phyloP scores from a whole-genome alignment of 306 rosid genomes.

The Citrullus amarus region DNA sequence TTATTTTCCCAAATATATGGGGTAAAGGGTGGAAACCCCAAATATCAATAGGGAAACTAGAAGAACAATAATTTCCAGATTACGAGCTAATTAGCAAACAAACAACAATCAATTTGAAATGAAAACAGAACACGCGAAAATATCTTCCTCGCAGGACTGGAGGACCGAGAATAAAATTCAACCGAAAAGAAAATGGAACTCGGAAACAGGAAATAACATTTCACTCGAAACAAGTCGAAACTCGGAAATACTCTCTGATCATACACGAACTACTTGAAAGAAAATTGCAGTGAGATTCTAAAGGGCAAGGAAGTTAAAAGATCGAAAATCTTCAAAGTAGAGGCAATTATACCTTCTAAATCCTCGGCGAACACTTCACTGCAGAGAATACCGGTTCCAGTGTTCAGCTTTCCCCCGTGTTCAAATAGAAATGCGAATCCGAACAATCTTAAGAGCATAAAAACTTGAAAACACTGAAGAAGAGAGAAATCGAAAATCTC shows the following conservation, averaged over 20 bases:
- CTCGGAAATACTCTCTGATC: slow-evolving; percentile 14
- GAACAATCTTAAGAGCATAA: neutral
- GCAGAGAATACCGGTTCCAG: neutral
- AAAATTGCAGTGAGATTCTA: neutral
- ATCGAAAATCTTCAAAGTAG: neutral
- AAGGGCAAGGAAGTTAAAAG: neutral
- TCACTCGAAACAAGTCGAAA: neutral
- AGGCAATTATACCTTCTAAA: slow-evolving; percentile 1
- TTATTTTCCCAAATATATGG: neutral
- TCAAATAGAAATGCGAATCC: slow-evolving; percentile 8
- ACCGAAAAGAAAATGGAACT: neutral
- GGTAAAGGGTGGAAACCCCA: neutral
- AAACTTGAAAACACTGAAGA: neutral
- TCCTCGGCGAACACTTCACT: neutral
- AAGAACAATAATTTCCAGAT: neutral
- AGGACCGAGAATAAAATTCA: neutral
- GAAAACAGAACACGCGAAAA: neutral
- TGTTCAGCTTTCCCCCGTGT: neutral
- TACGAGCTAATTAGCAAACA: neutral
- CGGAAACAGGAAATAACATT: neutral
- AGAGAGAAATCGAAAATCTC: slow-evolving; percentile 13
- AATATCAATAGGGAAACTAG: neutral
- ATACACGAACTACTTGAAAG: neutral
- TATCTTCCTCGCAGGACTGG: neutral
- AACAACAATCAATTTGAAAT: neutral